Conservation (phyloP, 306 rosid genomes). For the Cotoneaster glaucophyllus region DNA sequence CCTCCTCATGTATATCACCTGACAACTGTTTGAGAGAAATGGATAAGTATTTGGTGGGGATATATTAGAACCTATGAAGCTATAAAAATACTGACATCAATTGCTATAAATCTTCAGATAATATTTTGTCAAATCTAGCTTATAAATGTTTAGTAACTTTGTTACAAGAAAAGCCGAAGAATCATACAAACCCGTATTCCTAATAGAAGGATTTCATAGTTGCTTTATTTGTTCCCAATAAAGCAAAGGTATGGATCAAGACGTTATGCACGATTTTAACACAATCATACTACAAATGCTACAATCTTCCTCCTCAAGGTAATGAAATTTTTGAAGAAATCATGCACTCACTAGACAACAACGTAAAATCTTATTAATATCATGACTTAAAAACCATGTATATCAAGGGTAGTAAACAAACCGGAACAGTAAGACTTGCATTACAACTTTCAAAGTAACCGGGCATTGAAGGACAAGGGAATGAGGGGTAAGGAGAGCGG, state of each 20-base stretch:
- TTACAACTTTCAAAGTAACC: neutral
- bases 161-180: no score
- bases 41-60: slow-evolving; percentile 8
- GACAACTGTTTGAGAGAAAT: slow-evolving; percentile 62
- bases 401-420: neutral
- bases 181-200: no score
- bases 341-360: neutral
- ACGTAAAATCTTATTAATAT: neutral
- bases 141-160: neutral
- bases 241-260: no score
- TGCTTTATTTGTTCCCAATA: no score
- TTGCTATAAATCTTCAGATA: neutral
- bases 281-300: neutral
- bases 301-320: neutral
- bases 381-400: neutral
- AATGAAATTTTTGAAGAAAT: neutral
- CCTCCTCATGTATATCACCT: slow-evolving; percentile 92
- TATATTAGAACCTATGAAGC: neutral
- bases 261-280: neutral
- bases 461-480: neutral
- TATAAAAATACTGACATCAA: slow-evolving; percentile 5
- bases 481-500: neutral
- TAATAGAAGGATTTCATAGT: no score
- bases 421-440: neutral
- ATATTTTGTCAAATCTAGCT: neutral